A percentile compares a stretch with the other conserved stretches of the same genome.
Conservation (phyloP, 179 eudicot species). For the Spergularia azorica region DNA sequence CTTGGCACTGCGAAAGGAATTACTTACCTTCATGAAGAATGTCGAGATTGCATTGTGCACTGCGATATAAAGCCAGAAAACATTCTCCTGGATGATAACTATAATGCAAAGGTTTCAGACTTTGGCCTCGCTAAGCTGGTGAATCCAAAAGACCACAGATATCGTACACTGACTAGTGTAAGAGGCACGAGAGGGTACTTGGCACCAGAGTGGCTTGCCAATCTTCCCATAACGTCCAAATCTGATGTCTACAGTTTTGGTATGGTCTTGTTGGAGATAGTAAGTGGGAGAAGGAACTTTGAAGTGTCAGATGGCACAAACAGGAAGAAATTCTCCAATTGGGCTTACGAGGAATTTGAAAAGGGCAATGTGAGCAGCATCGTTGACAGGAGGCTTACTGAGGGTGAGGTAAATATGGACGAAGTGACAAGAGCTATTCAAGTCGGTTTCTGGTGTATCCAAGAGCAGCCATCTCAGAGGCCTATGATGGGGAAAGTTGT, state of each 20-base stretch:
- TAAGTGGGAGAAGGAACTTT: slow-evolving; percentile 83
- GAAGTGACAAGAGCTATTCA: slow-evolving; percentile 59
- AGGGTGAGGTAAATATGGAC: slow-evolving; percentile 51
- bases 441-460: slow-evolving; percentile 93
- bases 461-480: slow-evolving; percentile 88
- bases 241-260: slow-evolving; percentile 87
- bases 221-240: slow-evolving; percentile 77
- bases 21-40: slow-evolving; percentile 91
- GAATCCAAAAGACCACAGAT: slow-evolving; percentile 64
- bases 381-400: slow-evolving; percentile 53
- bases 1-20: slow-evolving; percentile 84
- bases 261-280: slow-evolving; percentile 78
- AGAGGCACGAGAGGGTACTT: slow-evolving; percentile 85
- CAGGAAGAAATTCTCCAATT: slow-evolving; percentile 59
- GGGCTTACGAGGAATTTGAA: slow-evolving; percentile 88
- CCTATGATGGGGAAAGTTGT: slow-evolving; percentile 92
- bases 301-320: slow-evolving; percentile 60
- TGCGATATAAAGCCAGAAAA: slow-evolving; percentile 89
- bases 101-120: slow-evolving; percentile 76
- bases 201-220: slow-evolving; percentile 94
- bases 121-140: slow-evolving; percentile 83
- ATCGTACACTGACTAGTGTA: slow-evolving; percentile 65
- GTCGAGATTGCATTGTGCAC: slow-evolving; percentile 83
- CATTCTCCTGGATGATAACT: slow-evolving; percentile 72
- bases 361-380: slow-evolving; percentile 56